Percentiles rank a stretch among this genome's conserved stretches.
phyloP scores from a whole-genome alignment of 164 flowering plant genomes.

The Piper longum region DNA sequence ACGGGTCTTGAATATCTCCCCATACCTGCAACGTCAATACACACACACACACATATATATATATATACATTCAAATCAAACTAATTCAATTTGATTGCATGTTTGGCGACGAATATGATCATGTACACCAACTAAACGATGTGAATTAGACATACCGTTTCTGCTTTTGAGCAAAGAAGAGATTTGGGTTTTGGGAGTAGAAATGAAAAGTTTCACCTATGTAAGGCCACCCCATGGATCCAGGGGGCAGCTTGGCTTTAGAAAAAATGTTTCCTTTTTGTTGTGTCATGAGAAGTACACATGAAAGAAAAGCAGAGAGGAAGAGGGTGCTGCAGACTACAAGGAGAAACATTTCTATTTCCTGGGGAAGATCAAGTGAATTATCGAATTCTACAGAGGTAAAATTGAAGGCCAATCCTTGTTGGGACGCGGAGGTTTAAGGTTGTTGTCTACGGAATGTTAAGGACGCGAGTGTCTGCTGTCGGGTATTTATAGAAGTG shows the following conservation, averaged over 20 bases:
- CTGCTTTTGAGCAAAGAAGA: conserved; percentile 49
- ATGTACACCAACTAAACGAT: neutral
- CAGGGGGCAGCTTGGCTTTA: conserved; percentile 55
- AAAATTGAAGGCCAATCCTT: neutral
- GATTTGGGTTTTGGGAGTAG: conserved; percentile 62
- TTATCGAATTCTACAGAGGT: neutral
- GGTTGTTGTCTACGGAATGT: neutral
- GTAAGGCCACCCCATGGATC: conserved; percentile 86
- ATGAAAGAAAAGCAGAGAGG: conserved; percentile 13
- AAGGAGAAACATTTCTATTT: conserved; percentile 8
- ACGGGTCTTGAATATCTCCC: conserved; percentile 80
- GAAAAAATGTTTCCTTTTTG: conserved; percentile 4
- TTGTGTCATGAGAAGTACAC: conserved; percentile 9
- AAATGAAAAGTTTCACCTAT: conserved; percentile 69
- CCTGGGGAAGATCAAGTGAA: neutral
- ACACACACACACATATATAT: no score
- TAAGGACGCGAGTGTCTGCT: no score
- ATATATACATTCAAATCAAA: neutral
- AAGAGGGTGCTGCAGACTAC: conserved; percentile 8
- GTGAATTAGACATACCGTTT: conserved; percentile 27
- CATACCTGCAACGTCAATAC: conserved; percentile 33
- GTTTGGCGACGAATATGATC: neutral
- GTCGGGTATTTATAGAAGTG: no score
- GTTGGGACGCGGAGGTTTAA: neutral
- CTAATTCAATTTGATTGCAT: neutral